Percentiles rank a stretch among this genome's conserved stretches.
phyloP scores from a whole-genome alignment of 2,329 filamentous ascomycete genomes.

The Aspergillus glaucus region DNA sequence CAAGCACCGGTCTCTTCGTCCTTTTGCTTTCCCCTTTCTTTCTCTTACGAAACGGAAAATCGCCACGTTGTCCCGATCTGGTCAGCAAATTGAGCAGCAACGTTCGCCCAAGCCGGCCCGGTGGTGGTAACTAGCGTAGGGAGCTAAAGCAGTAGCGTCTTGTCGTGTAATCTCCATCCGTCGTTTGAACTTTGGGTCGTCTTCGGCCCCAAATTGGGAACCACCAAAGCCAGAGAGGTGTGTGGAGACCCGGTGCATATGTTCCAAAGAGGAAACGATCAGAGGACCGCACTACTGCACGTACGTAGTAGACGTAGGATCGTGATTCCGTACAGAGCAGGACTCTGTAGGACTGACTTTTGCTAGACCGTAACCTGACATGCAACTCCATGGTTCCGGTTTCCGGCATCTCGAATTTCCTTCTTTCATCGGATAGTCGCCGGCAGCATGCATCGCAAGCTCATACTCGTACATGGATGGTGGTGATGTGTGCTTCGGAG shows the following conservation, averaged over 20 bases:
- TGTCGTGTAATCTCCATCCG: neutral
- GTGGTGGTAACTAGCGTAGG: neutral
- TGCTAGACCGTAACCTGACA: neutral
- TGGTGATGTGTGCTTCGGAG: too few relatives aligned
- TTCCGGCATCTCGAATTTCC: neutral
- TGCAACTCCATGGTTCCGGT: neutral
- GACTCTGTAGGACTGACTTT: neutral
- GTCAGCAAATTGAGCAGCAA: neutral
- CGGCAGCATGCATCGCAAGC: too few relatives aligned
- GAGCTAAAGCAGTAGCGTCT: neutral
- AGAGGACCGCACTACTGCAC: neutral
- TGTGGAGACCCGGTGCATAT: neutral
- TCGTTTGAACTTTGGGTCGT: neutral
- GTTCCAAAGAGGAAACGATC: neutral
- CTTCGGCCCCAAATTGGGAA: neutral
- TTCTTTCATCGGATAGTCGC: too few relatives aligned
- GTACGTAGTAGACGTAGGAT: neutral
- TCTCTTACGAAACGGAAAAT: conserved; percentile 3
- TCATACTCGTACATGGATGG: too few relatives aligned
- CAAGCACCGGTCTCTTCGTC: neutral
- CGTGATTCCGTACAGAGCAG: neutral
- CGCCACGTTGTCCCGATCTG: neutral
- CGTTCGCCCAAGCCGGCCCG: neutral
- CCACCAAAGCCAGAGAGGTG: neutral
- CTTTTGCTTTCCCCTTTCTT: conserved; percentile 1